Evolutionary conservation across 2,329 filamentous ascomycete species (phyloP), one percentile per base, ranked within the genome.

Genomic region (Epichloe baconii): DNA sequence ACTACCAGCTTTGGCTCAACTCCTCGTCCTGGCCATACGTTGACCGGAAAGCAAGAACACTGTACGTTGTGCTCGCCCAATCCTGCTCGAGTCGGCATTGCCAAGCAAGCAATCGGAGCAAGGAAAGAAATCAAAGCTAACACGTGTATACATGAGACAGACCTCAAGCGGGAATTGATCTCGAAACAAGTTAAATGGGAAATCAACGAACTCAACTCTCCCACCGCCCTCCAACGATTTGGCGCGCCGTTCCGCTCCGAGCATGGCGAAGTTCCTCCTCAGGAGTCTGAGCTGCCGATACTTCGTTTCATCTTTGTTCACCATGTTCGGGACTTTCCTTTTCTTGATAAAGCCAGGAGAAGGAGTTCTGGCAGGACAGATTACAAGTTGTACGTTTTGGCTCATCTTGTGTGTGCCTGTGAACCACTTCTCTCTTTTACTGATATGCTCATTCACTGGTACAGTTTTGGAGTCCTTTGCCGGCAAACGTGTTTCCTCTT

Each of bases 311-410:
- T 98, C 63, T 98, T 98, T 65, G 93, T 97, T 50, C 86, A 97
- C 65, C 90, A 97, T 82, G 82, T 98, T 53, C 88, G 93, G 62
- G 94, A 97, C 62, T 98, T 98, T 62, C 93, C 93, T 1, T 98
- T 98, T 64, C 79, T 98, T 56, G 89, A 98, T 69, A 88, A 95
- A 74, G 93, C 93, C 21, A 85, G 82, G 93, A 98, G 77, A 95
- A 97, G 77, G 93, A 98, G 70, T 98, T 98, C 63, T 98, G 93
- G 93, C 93, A 98, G 71, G 89, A 97, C 65, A 97, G 95, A 68
- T 74, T 98, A 54, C 93, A 98, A 73, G 80, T 90, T 64, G 88
- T 95, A 71, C 59, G 86, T 82, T 43, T 23, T 37, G 31, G 38
- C 17, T 37, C 41, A 3, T 26, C 10, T 41, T 31, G 37, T 31